Conservation (phyloP, 1,284 basidiomycete genomes). For the Apiotrichum montevideense region DNA sequence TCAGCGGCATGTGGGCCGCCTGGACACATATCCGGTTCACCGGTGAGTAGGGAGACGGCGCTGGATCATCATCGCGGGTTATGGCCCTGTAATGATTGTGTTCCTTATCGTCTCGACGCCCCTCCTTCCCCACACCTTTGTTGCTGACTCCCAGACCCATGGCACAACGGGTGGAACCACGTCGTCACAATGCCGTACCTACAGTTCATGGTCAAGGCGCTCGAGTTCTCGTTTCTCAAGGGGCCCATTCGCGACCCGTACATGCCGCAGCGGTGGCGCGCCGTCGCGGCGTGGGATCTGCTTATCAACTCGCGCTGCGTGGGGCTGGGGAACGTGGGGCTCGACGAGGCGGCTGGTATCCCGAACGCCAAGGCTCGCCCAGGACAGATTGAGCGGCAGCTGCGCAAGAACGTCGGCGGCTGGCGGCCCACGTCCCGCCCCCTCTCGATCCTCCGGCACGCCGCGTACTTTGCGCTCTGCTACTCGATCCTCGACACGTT, state of each 20-base stretch:
- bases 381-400: neutral
- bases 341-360: constrained; percentile 8
- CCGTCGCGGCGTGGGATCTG: constrained; percentile 26
- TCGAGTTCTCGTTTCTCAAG: constrained; percentile 29
- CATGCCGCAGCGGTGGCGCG: constrained; percentile 10
- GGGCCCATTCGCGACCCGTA: constrained; percentile 28
- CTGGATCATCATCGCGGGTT: neutral
- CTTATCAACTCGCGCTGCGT: constrained; percentile 33
- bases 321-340: constrained; percentile 24
- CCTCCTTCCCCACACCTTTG: too few species aligned
- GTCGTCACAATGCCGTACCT: constrained; percentile 18
- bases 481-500: constrained; percentile 30
- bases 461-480: constrained; percentile 13
- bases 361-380: neutral
- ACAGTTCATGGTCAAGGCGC: constrained; percentile 16
- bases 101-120: too few species aligned
- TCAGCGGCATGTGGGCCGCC: constrained; percentile 16
- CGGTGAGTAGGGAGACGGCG: constrained; percentile 15
- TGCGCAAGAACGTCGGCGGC: neutral
- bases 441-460: constrained; percentile 25
- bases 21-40: constrained; percentile 24
- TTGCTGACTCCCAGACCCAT: neutral
- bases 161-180: constrained; percentile 1
- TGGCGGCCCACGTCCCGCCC: constrained; percentile 12
- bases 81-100: too few species aligned